Evolutionary conservation across 2,329 filamentous ascomycete species (phyloP).

Genomic region (Dichotomopilus funicola): DNA sequence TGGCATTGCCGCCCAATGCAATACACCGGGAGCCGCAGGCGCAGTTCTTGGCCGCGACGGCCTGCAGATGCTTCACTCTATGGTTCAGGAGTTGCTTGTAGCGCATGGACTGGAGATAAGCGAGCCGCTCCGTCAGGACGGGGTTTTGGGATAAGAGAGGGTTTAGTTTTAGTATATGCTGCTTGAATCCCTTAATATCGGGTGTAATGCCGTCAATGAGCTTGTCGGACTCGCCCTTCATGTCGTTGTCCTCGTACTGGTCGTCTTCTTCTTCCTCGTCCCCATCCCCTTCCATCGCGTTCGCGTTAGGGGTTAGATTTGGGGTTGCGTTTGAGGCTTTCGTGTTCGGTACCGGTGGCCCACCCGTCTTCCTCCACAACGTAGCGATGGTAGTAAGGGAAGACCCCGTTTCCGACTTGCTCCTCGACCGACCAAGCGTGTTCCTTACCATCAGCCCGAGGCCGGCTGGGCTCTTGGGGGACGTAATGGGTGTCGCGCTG

Average conservation of each 20-base stretch:
- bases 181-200: constrained; percentile 67
- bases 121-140: constrained; percentile 73
- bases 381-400: constrained; percentile 36
- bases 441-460: constrained; percentile 42
- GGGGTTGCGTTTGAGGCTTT: constrained; percentile 5
- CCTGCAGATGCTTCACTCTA: constrained; percentile 62
- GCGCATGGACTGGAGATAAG: constrained; percentile 69
- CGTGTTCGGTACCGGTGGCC: constrained; percentile 44
- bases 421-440: constrained; percentile 47
- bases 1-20: constrained; percentile 59
- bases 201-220: constrained; percentile 63
- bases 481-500: constrained; percentile 46
- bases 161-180: constrained; percentile 67
- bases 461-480: constrained; percentile 47
- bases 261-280: constrained; percentile 50
- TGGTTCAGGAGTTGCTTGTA: constrained; percentile 70
- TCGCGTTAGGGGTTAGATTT: not conserved
- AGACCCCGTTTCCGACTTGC: constrained; percentile 43
- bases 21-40: constrained; percentile 57
- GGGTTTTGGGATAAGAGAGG: constrained; percentile 55
- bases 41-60: constrained; percentile 51
- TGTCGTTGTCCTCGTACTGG: constrained; percentile 56
- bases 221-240: constrained; percentile 56
- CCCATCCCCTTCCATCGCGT: constrained; percentile 39
- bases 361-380: constrained; percentile 48